Evolutionary conservation across 352 stramenopile genomes (phyloP), one percentile per base, ranked within the genome.

Genomic region (Peronospora belbahrii): DNA sequence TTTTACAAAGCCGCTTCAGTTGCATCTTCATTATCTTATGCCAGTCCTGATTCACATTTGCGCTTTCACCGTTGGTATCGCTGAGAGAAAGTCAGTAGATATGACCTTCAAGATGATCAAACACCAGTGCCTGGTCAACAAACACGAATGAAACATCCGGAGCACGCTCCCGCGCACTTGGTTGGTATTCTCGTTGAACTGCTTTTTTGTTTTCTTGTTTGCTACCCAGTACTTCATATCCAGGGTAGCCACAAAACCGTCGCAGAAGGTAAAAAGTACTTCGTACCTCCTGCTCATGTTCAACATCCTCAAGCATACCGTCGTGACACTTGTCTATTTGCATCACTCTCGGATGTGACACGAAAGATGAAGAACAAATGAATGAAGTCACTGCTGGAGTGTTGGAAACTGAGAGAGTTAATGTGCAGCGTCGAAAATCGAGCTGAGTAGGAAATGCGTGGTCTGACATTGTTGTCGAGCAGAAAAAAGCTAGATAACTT

Each of bases 101-200:
- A 17, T 70, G 58, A 6, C 42, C 37, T 0, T 76, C 77, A 2
- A 55, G 53, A 49, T 97, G 87, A 63, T 97, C 86, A 59, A 92
- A 96, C 15, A 96, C 70, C 15, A 97, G 47, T 34, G 76, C 78
- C 34, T 80, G 75, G 53, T 97, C 86, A 22, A 77, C 82, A 64
- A 97, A 96, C 6, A 97, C 32, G 62, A 97, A 93, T 2, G 88
- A 92, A 11, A 86, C 69, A 34, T 95, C 86, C 9, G 92, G 92
- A 17, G 92, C 73, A 32, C 30, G 27, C 28, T 75, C 58, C 31
- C 19, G 11, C 50, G 15, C 2, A 38, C 33, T 30, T 27, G 14
- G 23, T 57, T 5, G 2, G 36, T 47, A 13, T 55, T 47, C 22
- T 52, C 53, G 8, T 61, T 44, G 2, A 41, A 45, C 7, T 23